Base-by-base conservation (phyloP, 768 basidiomycete species). In the Royoungia palumana region DNA sequence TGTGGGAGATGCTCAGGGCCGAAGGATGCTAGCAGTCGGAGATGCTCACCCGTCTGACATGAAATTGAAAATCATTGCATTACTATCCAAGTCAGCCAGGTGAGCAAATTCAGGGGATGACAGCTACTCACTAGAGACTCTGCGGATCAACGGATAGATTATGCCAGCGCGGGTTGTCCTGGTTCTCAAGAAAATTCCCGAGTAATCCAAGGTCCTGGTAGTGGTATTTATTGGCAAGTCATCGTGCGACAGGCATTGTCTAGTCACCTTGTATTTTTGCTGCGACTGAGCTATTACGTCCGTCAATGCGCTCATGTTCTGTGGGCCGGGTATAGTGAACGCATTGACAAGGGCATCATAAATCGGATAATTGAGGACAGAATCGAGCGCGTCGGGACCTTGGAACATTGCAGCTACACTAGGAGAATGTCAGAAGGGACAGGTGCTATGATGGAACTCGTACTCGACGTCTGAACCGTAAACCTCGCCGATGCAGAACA, bases 401-500 rank as follows among this genome's bases (percentile, higher is more conserved):
- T 89, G 87, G 58, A 75, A 88, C 46, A 69, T 55, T 3, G 85
- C 75, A 20, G 79, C 74, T 6, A 72, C 63, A 28, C 84, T 86
- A 53, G n/a, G 30, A 50, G 10, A 22, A 25, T 21, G 19, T 71
- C 68, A 52, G 54, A 51, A 39, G 41, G 34, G 30, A 22, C 12
- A 12, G 5, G 13, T 28, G 28, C 6, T 12, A 12, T 28, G 12
- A 28, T 12, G 13, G 6, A 28, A 12, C 28, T 28, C 28, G 28
- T 28, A 28, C 28, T 28, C 28, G 28, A 28, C 28, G 28, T 82
- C 71, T 44, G 71, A 62, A 38, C 75, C 77, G 50, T 80, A 75
- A 40, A 94, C 85, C 69, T 93, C 90, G 35, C 92, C 92, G 46
- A 92, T 85, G 59, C 87, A 92, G 70, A 87, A 92, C 10, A 92